Conservation (phyloP, 306 rosid species). For the Vigna reflexopilosa region DNA sequence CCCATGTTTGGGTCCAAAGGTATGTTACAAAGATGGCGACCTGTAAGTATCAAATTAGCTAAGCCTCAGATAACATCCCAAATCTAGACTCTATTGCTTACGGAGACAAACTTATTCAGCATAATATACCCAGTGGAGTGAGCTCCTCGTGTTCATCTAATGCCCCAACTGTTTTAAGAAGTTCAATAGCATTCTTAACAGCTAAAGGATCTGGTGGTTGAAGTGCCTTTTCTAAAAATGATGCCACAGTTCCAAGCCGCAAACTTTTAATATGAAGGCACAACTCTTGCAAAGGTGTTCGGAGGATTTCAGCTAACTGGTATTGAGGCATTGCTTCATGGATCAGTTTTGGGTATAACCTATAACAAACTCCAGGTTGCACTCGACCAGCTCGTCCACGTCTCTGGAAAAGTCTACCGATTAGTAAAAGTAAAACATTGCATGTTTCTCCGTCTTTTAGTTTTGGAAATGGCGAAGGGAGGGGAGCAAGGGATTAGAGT, state of each 20-base stretch:
- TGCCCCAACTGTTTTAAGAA: conserved; percentile 91
- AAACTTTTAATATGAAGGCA: conserved; percentile 94
- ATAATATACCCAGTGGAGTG: conserved; percentile 81
- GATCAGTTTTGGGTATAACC: conserved; percentile 85
- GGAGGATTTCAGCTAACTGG: conserved; percentile 93
- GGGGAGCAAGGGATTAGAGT: not conserved
- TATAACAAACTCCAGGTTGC: conserved; percentile 93
- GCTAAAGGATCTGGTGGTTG: conserved; percentile 98
- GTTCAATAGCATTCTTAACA: conserved; percentile 93
- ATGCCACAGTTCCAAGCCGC: conserved; percentile 90
- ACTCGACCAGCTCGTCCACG: conserved; percentile 99
- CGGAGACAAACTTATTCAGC: conserved; percentile 38
- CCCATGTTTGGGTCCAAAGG: conserved; percentile 99
- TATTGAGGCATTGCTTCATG: conserved; percentile 88
- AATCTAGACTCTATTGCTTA: conserved; percentile 37
- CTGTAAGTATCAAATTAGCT: conserved; percentile 52
- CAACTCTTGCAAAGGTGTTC: conserved; percentile 97
- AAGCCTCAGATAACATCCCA: conserved; percentile 42
- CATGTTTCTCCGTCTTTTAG: conserved; percentile 32
- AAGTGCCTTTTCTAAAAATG: conserved; percentile 92
- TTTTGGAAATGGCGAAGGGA: not conserved
- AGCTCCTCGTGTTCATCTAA: conserved; percentile 88
- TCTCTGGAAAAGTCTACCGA: conserved; percentile 66
- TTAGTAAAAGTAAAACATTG: conserved; percentile 40
- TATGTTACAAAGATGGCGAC: conserved; percentile 85